Percentiles rank a stretch among this genome's conserved stretches.
Conservation (phyloP, 78 protist genomes). For the Mastigamoeba balamuthi region DNA sequence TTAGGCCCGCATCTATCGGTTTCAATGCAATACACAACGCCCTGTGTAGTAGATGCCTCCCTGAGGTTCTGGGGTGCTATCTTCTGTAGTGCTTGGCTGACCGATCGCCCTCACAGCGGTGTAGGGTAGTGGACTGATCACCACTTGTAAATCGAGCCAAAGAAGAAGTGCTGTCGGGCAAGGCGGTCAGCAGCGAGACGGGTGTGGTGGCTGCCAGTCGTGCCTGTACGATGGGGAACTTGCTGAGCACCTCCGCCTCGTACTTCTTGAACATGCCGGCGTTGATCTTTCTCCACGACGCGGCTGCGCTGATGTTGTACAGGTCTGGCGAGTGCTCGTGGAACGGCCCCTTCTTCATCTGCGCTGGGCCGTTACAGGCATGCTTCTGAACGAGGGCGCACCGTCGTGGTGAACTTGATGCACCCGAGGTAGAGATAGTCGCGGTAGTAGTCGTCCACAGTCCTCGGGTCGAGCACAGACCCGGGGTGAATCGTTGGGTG, state of each 20-base stretch:
- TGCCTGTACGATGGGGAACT: slow-evolving; percentile 80
- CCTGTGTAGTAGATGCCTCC: too few species aligned
- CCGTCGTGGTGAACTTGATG: slow-evolving; percentile 41
- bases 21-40: too few species aligned
- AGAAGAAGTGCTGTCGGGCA: slow-evolving; percentile 80
- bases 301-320: slow-evolving; percentile 47
- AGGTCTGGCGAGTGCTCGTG: slow-evolving; percentile 71
- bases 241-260: slow-evolving; percentile 65
- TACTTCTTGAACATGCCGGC: slow-evolving; percentile 71
- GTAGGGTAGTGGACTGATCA: too few species aligned
- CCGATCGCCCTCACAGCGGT: too few species aligned
- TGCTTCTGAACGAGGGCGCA: background rate
- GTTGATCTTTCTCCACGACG: slow-evolving; percentile 51
- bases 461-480: background rate
- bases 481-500: slow-evolving; percentile 13
- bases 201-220: too few species aligned
- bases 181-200: too few species aligned
- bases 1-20: too few species aligned
- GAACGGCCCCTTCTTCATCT: slow-evolving; percentile 64
- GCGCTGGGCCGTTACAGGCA: background rate
- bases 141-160: too few species aligned
- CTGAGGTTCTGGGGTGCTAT: too few species aligned
- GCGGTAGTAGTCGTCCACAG: slow-evolving; percentile 1
- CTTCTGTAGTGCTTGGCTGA: too few species aligned
- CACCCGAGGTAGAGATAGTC: slow-evolving; percentile 52